Conservation (phyloP, 257 asterid genomes). For the Gentiana dahurica region DNA sequence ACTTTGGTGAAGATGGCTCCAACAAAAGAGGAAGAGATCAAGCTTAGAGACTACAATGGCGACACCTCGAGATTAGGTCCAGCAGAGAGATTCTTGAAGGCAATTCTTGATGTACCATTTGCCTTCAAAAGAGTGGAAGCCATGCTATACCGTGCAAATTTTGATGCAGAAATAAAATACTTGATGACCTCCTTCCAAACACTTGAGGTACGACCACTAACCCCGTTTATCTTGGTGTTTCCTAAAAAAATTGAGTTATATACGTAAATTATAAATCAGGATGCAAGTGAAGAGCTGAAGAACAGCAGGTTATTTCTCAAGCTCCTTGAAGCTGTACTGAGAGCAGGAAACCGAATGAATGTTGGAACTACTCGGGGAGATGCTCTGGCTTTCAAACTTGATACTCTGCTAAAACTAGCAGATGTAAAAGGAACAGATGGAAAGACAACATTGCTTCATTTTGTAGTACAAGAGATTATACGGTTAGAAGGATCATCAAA, state of each 20-base stretch:
- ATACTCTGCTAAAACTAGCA: conserved; percentile 67
- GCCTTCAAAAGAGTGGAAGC: conserved; percentile 89
- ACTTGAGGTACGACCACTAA: conserved; percentile 53
- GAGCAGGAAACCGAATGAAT: conserved; percentile 95
- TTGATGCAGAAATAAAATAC: conserved; percentile 73
- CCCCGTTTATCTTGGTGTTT: conserved; percentile 2
- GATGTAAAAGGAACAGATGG: conserved; percentile 95
- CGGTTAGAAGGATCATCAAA: conserved; percentile 59
- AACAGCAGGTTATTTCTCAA: conserved; percentile 83
- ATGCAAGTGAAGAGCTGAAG: conserved; percentile 87
- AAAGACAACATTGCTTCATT: conserved; percentile 88
- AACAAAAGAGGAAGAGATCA: conserved; percentile 94
- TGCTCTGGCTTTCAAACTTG: conserved; percentile 88
- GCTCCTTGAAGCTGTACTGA: conserved; percentile 87
- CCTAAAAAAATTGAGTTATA: too few relatives aligned
- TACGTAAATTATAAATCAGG: conserved; percentile 32
- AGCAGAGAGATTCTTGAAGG: conserved; percentile 88
- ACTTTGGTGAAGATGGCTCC: conserved; percentile 98
- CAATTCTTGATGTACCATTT: conserved; percentile 74
- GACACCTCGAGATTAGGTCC: conserved; percentile 69
- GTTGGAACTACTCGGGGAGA: conserved; percentile 88
- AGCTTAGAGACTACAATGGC: conserved; percentile 60
- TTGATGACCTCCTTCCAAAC: conserved; percentile 70
- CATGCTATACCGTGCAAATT: conserved; percentile 90
- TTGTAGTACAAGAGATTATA: conserved; percentile 93